A percentile compares a stretch with the other conserved stretches of the same genome.
Conservation (phyloP, 2,329 filamentous ascomycete species). For the Domatiomyces catenatus region DNA sequence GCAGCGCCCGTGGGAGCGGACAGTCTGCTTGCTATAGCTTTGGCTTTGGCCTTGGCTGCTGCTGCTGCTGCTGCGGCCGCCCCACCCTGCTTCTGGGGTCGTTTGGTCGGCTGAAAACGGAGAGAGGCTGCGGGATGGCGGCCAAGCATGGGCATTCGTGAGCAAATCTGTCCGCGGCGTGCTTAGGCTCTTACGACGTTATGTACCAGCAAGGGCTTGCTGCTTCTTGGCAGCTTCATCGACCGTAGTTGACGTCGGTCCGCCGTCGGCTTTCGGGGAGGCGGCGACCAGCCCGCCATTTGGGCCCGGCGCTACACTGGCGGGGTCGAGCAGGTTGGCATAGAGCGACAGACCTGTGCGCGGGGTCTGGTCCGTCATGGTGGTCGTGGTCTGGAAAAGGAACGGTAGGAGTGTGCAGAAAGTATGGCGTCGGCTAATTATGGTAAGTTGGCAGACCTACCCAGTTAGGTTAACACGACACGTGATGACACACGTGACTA, state of each 20-base stretch:
- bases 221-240: conserved; percentile 48
- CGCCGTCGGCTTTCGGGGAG: not conserved
- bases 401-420: no score
- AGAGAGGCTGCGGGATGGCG: conserved; percentile 41
- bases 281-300: not conserved
- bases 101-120: conserved; percentile 74
- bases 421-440: no score
- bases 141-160: conserved; percentile 25
- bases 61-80: conserved; percentile 27
- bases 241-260: conserved; percentile 6
- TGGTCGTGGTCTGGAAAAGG: no score
- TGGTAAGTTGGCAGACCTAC: no score
- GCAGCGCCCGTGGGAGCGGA: conserved; percentile 16
- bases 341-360: conserved; percentile 47
- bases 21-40: conserved; percentile 42
- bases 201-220: conserved; percentile 48
- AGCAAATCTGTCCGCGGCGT: conserved; percentile 29
- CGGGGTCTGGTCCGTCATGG: not conserved
- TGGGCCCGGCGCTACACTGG: conserved; percentile 33
- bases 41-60: conserved; percentile 51
- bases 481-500: no score
- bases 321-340: conserved; percentile 59
- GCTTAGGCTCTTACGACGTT: conserved; percentile 21
- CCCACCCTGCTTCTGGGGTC: conserved; percentile 39
- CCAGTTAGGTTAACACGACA: no score